Conservation (phyloP, 345 rosid species). For the Pistacia vera region DNA sequence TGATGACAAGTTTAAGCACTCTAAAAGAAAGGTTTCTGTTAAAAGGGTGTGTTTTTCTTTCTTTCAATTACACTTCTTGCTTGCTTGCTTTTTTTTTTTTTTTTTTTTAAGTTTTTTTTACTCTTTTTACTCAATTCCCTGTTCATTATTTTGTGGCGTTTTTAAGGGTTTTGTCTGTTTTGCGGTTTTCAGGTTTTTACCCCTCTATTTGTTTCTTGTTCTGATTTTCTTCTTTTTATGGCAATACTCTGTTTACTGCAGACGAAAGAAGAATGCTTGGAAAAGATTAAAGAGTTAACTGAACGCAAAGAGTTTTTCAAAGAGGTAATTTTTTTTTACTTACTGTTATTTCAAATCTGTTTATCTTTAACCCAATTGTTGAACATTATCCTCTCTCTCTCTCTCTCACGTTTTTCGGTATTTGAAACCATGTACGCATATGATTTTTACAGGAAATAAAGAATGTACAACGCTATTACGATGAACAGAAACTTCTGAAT, state of each 20-base stretch:
- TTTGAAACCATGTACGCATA: background rate
- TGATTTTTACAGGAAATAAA: slow-evolving; percentile 34
- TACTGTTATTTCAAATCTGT: too few relatives aligned
- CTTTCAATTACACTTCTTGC: background rate
- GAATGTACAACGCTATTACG: background rate
- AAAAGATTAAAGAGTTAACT: slow-evolving; percentile 2
- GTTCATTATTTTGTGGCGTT: background rate
- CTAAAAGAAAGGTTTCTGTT: slow-evolving; percentile 23
- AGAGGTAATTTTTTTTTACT: slow-evolving; percentile 18
- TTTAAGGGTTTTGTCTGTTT: background rate
- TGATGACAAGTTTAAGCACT: slow-evolving; percentile 32
- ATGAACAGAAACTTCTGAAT: slow-evolving; percentile 21
- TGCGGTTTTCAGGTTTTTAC: background rate
- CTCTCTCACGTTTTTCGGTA: background rate
- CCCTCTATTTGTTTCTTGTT: background rate
- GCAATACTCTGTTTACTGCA: slow-evolving; percentile 16
- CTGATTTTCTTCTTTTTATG: background rate
- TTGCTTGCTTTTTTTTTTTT: too few relatives aligned
- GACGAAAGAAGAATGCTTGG: slow-evolving; percentile 29
- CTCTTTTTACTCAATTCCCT: background rate
- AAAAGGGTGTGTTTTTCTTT: slow-evolving; percentile 23
- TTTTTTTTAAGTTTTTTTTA: too few relatives aligned
- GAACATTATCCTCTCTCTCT: background rate
- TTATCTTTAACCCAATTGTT: too few relatives aligned
- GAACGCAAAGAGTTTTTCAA: slow-evolving; percentile 13